Percentiles rank a stretch among this genome's conserved stretches.
Conservation (phyloP, 1,139 yeast species). For the Arxiozyma heterogenica region DNA sequence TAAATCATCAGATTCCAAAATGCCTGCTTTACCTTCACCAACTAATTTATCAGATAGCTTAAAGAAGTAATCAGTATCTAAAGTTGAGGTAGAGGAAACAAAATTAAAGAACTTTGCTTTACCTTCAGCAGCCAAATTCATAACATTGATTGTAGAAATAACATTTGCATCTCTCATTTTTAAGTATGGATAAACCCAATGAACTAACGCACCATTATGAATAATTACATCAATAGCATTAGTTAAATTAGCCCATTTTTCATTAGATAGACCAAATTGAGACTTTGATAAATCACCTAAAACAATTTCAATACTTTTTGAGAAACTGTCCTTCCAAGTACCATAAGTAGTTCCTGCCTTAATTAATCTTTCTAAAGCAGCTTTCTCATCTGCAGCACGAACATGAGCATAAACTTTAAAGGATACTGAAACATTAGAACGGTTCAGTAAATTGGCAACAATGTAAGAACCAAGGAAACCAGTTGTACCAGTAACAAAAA, state of each 20-base stretch:
- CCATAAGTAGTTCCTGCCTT: constrained; percentile 81
- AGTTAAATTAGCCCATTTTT: constrained; percentile 50
- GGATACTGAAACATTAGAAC: constrained; percentile 35
- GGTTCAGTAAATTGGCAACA: constrained; percentile 60
- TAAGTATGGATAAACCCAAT: constrained; percentile 95
- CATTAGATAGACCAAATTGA: constrained; percentile 59
- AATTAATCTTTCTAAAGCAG: constrained; percentile 69
- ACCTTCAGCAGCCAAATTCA: constrained; percentile 71
- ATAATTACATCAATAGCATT: constrained; percentile 67
- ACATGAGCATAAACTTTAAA: constrained; percentile 78
- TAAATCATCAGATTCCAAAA: constrained; percentile 74
- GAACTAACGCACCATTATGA: constrained; percentile 97
- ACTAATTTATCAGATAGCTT: constrained; percentile 63
- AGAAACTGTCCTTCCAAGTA: constrained; percentile 60
- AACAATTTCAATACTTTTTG: constrained; percentile 53
- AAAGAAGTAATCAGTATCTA: constrained; percentile 77
- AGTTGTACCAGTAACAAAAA: constrained; percentile 90
- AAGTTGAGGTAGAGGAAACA: constrained; percentile 89
- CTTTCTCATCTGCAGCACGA: constrained; percentile 60
- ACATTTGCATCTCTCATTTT: constrained; percentile 92
- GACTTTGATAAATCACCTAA: constrained; percentile 71
- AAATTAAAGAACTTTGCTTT: constrained; percentile 80
- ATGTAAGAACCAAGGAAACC: constrained; percentile 94
- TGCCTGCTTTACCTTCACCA: constrained; percentile 58
- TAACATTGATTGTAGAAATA: constrained; percentile 72